Percentiles rank a stretch among this genome's conserved stretches.
phyloP scores from a whole-genome alignment of 2,329 filamentous ascomycete species.

The Aspergillaceae sp. region DNA sequence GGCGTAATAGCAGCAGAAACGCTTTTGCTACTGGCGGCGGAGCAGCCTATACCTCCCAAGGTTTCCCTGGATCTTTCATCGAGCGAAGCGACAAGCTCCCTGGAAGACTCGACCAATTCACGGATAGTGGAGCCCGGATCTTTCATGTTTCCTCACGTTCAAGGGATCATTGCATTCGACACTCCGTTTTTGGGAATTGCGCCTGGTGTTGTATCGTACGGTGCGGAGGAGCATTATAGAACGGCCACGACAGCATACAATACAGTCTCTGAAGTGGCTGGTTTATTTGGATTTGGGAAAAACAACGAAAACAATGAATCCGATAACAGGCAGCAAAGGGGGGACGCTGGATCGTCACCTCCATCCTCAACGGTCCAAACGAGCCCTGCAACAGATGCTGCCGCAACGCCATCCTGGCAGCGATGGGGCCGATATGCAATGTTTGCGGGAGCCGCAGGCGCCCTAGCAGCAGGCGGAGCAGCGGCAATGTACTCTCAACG shows the following conservation, averaged over 20 bases:
- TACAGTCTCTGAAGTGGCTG: constrained; percentile 55
- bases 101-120: constrained; percentile 3
- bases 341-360: constrained; percentile 16
- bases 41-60: constrained; percentile 43
- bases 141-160: constrained; percentile 89
- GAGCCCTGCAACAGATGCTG: constrained; percentile 37
- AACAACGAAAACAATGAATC: constrained; percentile 16
- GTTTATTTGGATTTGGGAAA: constrained; percentile 56
- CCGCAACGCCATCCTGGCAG: constrained; percentile 53
- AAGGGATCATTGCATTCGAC: constrained; percentile 85
- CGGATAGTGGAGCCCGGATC: constrained; percentile 21
- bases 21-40: constrained; percentile 63
- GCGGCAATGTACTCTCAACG: constrained; percentile 80
- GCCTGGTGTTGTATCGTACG: constrained; percentile 43
- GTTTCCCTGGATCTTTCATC: constrained; percentile 19
- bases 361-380: constrained; percentile 21
- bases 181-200: constrained; percentile 65
- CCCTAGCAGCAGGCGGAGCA: constrained; percentile 70
- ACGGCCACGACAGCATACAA: constrained; percentile 63
- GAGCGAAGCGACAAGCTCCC: constrained; percentile 1
- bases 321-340: constrained; percentile 3
- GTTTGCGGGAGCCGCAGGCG: constrained; percentile 71
- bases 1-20: constrained; percentile 92
- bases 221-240: constrained; percentile 76
- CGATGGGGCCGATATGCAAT: constrained; percentile 79